Evolutionary conservation across 2,329 filamentous ascomycete species (phyloP).

Genomic region (Intubia oerlemansii): DNA sequence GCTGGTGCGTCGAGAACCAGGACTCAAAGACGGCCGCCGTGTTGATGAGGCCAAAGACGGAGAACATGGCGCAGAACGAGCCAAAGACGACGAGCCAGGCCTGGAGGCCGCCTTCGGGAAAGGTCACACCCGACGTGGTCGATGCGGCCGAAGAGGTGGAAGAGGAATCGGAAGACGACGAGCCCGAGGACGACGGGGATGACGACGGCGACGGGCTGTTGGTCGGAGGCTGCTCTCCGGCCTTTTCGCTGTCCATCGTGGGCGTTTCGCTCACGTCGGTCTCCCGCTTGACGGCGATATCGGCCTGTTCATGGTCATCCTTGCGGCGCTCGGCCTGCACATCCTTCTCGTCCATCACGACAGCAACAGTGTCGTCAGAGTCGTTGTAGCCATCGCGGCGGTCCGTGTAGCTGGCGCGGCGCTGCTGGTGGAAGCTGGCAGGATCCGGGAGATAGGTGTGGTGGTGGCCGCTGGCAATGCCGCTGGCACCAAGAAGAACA

Average conservation of each 20-base stretch:
- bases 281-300: no score
- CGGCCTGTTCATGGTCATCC: no score
- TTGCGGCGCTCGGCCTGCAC: no score
- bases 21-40: conserved; percentile 58
- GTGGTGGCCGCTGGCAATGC: conserved; percentile 4
- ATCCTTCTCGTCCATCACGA: no score
- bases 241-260: no score
- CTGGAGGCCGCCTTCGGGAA: conserved; percentile 52
- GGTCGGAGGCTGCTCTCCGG: no score
- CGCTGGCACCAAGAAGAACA: conserved; percentile 1
- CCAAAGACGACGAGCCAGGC: conserved; percentile 65
- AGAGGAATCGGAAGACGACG: background rate
- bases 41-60: conserved; percentile 53
- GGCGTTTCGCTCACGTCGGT: no score
- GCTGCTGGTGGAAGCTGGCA: background rate
- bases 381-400: no score
- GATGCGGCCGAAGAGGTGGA: background rate
- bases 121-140: conserved; percentile 16
- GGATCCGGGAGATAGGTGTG: conserved; percentile 4
- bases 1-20: conserved; percentile 52
- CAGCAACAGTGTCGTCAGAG: no score
- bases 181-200: conserved; percentile 1
- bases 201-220: no score
- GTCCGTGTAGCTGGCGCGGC: background rate
- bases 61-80: conserved; percentile 49